Percentiles rank a stretch among this genome's conserved stretches.
These are phyloP conservation scores for Colletotrichum siamense DNA, from an alignment of 2,329 filamentous ascomycete species.

Conservation along the genomic window DNA sequence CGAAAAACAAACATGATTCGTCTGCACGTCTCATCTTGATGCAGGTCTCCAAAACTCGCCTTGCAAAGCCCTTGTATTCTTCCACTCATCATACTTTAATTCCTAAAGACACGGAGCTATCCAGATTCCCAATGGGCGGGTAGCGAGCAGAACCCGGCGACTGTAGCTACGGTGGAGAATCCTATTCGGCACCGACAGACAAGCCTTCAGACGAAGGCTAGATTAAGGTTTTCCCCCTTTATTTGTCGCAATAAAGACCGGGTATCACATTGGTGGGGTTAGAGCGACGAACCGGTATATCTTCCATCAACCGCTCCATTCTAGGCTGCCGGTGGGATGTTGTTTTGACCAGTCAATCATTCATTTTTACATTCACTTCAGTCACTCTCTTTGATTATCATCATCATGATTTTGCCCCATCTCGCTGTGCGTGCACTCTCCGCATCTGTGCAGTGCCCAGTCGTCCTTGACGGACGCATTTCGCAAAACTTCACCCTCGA, in stretches of 20 bases:
- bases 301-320: neutral
- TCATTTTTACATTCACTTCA: neutral
- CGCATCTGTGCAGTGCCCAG: conserved; percentile 32
- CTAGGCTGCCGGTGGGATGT: neutral
- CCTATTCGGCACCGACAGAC: neutral
- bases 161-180: neutral
- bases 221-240: neutral
- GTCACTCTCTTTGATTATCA: neutral
- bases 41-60: neutral
- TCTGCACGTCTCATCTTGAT: conserved; percentile 5
- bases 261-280: neutral
- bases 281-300: neutral
- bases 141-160: neutral
- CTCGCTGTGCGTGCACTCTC: neutral
- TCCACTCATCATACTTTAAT: neutral
- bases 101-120: neutral
- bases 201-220: neutral
- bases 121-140: neutral
- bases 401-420: conserved; percentile 5
- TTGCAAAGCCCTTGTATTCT: neutral
- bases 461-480: conserved; percentile 53
- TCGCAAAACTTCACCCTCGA: conserved; percentile 39
- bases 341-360: neutral
- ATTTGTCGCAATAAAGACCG: neutral
- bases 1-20: neutral